Conservation (phyloP, 352 stramenopile species). For the Pythium vanterpoolii region DNA sequence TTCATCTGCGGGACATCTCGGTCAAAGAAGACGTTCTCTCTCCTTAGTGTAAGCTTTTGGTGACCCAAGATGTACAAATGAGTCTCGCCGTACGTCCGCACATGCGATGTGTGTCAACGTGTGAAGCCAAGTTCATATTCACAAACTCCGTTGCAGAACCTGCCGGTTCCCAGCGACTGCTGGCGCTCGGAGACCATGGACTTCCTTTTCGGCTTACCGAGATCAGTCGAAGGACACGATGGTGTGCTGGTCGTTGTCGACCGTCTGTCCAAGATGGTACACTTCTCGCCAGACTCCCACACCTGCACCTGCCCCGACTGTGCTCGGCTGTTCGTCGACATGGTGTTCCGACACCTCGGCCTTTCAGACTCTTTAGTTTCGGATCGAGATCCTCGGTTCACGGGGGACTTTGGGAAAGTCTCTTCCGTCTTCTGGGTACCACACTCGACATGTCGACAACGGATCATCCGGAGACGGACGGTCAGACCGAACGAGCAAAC, state of each 20-base stretch:
- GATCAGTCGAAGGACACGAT: not conserved
- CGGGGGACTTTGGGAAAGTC: slow-evolving; percentile 6
- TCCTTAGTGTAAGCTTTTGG: slow-evolving; percentile 5
- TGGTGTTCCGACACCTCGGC: slow-evolving; percentile 3
- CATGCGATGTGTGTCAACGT: slow-evolving; percentile 20
- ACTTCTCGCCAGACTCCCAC: slow-evolving; percentile 2
- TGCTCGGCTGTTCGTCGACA: slow-evolving; percentile 5
- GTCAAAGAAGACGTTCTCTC: slow-evolving; percentile 23
- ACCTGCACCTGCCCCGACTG: not conserved
- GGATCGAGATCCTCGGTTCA: slow-evolving; percentile 13
- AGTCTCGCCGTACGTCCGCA: slow-evolving; percentile 9
- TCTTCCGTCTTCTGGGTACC: slow-evolving; percentile 7
- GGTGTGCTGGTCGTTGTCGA: slow-evolving; percentile 13
- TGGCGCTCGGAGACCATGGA: slow-evolving; percentile 17
- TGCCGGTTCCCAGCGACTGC: slow-evolving; percentile 12
- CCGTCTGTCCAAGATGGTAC: slow-evolving; percentile 17
- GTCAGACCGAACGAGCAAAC: slow-evolving; percentile 9
- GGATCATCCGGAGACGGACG: slow-evolving; percentile 18
- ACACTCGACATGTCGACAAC: slow-evolving; percentile 17
- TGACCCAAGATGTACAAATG: slow-evolving; percentile 27
- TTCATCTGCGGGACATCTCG: slow-evolving; percentile 10
- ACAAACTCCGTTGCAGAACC: slow-evolving; percentile 8
- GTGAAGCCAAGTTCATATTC: slow-evolving; percentile 5
- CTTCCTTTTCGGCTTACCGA: slow-evolving; percentile 15
- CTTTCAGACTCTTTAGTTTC: not conserved